phyloP scores from a whole-genome alignment of 441 rosid species.

The Corymbia calophylla region DNA sequence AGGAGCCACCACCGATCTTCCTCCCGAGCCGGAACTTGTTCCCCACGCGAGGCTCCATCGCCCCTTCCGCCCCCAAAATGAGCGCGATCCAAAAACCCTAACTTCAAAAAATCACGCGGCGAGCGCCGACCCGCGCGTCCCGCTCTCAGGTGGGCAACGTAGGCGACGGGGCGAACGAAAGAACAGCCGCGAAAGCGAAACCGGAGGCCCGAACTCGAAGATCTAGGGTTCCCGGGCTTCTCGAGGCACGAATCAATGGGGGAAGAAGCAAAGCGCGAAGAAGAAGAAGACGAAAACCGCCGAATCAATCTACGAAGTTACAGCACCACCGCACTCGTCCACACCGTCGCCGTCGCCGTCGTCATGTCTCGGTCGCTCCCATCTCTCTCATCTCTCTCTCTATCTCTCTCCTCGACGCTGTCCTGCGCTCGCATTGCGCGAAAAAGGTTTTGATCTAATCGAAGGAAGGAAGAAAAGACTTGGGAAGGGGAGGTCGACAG shows the following conservation, averaged over 20 bases:
- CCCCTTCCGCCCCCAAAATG: neutral
- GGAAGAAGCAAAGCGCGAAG: neutral
- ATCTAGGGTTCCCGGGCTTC: neutral
- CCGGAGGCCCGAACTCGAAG: neutral
- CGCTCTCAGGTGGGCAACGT: too few relatives aligned
- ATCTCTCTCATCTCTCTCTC: neutral
- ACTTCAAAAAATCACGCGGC: too few relatives aligned
- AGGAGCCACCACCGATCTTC: conserved; percentile 97
- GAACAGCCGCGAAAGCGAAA: neutral
- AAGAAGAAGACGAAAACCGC: neutral
- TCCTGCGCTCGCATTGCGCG: neutral
- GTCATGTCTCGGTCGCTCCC: neutral
- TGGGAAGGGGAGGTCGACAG: neutral
- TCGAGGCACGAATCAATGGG: neutral
- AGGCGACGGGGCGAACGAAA: neutral
- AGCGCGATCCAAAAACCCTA: conserved; percentile 16
- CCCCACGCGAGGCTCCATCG: conserved; percentile 86
- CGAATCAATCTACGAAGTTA: neutral
- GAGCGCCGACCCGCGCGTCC: neutral
- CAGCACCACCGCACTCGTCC: neutral
- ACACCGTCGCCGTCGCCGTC: neutral
- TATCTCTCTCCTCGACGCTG: neutral
- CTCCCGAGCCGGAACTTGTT: conserved; percentile 87
- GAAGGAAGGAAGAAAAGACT: neutral
- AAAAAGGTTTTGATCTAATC: neutral